phyloP scores from a whole-genome alignment of 805 yeast species.

The Nakazawaea populi region DNA sequence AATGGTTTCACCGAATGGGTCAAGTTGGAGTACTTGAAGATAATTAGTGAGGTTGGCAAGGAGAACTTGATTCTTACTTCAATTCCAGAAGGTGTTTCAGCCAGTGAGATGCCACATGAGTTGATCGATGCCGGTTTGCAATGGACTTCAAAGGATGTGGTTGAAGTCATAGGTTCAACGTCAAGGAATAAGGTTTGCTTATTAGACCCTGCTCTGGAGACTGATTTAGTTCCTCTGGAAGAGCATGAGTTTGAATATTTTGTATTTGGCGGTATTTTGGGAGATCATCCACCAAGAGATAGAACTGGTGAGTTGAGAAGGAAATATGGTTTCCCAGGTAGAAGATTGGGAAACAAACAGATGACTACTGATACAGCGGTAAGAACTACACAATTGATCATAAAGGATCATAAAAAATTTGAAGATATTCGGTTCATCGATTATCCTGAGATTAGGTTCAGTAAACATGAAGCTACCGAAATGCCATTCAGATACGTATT shows the following conservation, averaged over 20 bases:
- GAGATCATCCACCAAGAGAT: constrained; percentile 90
- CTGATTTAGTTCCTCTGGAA: constrained; percentile 72
- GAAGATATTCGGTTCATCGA: constrained; percentile 81
- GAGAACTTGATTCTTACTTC: constrained; percentile 75
- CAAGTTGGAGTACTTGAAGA: constrained; percentile 75
- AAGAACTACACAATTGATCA: constrained; percentile 78
- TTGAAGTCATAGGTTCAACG: constrained; percentile 37
- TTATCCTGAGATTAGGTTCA: constrained; percentile 89
- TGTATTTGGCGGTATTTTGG: constrained; percentile 94
- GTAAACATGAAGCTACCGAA: constrained; percentile 86
- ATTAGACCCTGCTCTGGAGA: constrained; percentile 81
- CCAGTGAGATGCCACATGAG: constrained; percentile 55
- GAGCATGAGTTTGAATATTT: constrained; percentile 68
- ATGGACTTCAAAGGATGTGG: constrained; percentile 77
- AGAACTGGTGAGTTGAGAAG: constrained; percentile 83
- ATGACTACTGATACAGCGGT: constrained; percentile 99
- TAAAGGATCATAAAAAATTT: constrained; percentile 52
- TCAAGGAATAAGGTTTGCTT: constrained; percentile 59
- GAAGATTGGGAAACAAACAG: constrained; percentile 81
- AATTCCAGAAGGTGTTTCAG: constrained; percentile 57
- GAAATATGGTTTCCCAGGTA: constrained; percentile 80
- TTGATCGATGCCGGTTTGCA: constrained; percentile 60
- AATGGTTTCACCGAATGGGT: constrained; percentile 97
- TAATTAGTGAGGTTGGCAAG: constrained; percentile 75
- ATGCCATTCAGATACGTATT: constrained; percentile 94